Evolutionary conservation across 2,329 filamentous ascomycete species (phyloP).

Genomic region (Podosphaera xanthii): DNA sequence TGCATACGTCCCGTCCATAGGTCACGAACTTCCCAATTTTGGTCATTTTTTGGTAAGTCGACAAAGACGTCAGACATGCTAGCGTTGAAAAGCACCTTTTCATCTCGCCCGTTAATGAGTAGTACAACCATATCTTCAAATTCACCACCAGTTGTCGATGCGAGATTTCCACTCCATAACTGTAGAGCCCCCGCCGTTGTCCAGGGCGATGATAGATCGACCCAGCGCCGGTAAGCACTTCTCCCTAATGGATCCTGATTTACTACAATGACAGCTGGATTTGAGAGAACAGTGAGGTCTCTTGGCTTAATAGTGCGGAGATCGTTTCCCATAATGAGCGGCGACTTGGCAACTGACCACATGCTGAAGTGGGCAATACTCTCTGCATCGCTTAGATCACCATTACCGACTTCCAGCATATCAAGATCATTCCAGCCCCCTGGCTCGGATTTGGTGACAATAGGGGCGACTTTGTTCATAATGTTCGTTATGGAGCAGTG

Average conservation of each 20-base stretch:
- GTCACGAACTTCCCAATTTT: slow-evolving; percentile 29
- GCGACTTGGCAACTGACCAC: slow-evolving; percentile 13
- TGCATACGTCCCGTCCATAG: slow-evolving; percentile 32
- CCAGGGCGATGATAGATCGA: slow-evolving; percentile 19
- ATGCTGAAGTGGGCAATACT: slow-evolving; percentile 15
- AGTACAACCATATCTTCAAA: slow-evolving; percentile 23
- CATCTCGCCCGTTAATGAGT: slow-evolving; percentile 24
- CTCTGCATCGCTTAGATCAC: slow-evolving; percentile 18
- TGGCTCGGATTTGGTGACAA: slow-evolving; percentile 13
- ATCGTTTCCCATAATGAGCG: slow-evolving; percentile 15
- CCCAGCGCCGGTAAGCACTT: slow-evolving; percentile 22
- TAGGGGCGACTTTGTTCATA: slow-evolving; percentile 12
- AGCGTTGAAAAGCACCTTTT: slow-evolving; percentile 23
- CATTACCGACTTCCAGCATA: slow-evolving; percentile 18
- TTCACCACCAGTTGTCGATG: slow-evolving; percentile 20
- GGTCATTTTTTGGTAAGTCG: slow-evolving; percentile 21
- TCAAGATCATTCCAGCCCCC: slow-evolving; percentile 17
- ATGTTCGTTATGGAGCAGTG: slow-evolving; percentile 14
- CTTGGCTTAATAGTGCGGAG: slow-evolving; percentile 14
- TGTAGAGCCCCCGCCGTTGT: slow-evolving; percentile 23
- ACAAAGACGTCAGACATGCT: slow-evolving; percentile 29
- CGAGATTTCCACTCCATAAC: slow-evolving; percentile 25
- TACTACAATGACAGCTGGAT: slow-evolving; percentile 22
- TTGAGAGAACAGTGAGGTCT: slow-evolving; percentile 20
- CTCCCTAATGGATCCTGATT: slow-evolving; percentile 20